Percentiles rank a stretch among this genome's conserved stretches.
These are phyloP conservation scores for Vachellia pachyceras DNA, from an alignment of 306 rosid species.

Conservation along the genomic window DNA sequence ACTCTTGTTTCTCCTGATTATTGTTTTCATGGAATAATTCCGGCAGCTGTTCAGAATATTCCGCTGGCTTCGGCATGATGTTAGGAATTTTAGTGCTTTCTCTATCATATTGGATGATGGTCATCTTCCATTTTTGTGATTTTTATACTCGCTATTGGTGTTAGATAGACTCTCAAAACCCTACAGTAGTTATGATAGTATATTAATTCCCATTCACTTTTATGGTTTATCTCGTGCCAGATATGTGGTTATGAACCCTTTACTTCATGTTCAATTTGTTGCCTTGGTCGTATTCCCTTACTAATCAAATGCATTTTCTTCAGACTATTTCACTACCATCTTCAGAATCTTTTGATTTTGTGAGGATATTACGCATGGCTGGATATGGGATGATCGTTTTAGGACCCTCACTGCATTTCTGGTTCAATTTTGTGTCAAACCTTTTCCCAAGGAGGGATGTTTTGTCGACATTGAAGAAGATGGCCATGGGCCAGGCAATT, in stretches of 20 bases:
- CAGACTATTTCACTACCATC: slow-evolving; percentile 60
- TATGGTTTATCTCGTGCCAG: background rate
- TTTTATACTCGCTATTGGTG: background rate
- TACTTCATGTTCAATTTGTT: slow-evolving; percentile 16
- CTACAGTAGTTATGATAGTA: background rate
- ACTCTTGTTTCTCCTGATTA: background rate
- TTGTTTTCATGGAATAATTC: slow-evolving; percentile 3
- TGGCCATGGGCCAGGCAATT: slow-evolving; percentile 78
- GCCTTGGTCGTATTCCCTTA: too few relatives aligned
- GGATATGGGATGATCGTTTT: slow-evolving; percentile 82
- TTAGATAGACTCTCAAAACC: slow-evolving; percentile 8
- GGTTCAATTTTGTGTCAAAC: slow-evolving; percentile 89
- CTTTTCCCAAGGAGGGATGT: slow-evolving; percentile 74
- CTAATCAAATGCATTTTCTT: slow-evolving; percentile 24
- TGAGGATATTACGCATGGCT: slow-evolving; percentile 89
- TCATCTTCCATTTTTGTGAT: background rate
- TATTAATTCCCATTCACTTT: slow-evolving; percentile 10
- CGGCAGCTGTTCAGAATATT: slow-evolving; percentile 24
- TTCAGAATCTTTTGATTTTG: slow-evolving; percentile 58
- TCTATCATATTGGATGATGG: background rate
- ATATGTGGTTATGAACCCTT: background rate
- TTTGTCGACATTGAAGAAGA: slow-evolving; percentile 79
- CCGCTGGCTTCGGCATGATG: slow-evolving; percentile 18
- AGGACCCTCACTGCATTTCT: slow-evolving; percentile 89
- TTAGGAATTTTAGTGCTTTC: slow-evolving; percentile 8